Conservation (phyloP, 768 basidiomycete genomes). For the Hirschioporus abietinus region DNA sequence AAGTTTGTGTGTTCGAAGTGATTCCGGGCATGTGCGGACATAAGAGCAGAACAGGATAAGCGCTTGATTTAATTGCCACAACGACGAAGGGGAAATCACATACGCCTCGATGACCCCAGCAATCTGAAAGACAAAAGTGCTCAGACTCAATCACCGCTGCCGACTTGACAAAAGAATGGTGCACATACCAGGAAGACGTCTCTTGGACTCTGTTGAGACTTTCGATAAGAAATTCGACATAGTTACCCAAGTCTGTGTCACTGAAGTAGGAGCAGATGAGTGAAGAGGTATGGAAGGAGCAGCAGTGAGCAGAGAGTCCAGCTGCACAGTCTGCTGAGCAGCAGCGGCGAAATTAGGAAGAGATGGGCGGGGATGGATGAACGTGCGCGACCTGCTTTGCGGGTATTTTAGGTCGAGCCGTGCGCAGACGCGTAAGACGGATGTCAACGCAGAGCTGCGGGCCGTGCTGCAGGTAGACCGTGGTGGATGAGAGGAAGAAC, state of each 20-base stretch:
- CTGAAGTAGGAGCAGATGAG: neutral
- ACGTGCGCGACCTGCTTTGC: neutral
- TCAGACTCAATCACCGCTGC: neutral
- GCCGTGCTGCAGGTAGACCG: neutral
- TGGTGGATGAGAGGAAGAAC: neutral
- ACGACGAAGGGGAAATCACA: slow-evolving; percentile 21
- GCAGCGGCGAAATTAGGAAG: neutral
- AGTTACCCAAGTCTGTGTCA: neutral
- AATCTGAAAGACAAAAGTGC: slow-evolving; percentile 43
- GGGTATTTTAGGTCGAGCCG: neutral
- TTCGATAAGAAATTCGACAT: neutral
- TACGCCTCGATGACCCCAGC: slow-evolving; percentile 75
- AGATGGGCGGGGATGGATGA: neutral
- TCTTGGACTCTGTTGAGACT: neutral
- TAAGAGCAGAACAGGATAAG: neutral
- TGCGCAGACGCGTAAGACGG: neutral
- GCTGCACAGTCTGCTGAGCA: neutral
- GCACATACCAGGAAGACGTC: neutral
- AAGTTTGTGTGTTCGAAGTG: neutral
- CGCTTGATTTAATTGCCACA: neutral
- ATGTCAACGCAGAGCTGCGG: neutral
- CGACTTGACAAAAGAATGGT: neutral
- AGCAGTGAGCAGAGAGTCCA: neutral
- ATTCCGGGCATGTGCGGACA: neutral
- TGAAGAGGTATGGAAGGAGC: neutral